Evolutionary conservation across 345 rosid species (phyloP).

Genomic region (Trapa incisa): DNA sequence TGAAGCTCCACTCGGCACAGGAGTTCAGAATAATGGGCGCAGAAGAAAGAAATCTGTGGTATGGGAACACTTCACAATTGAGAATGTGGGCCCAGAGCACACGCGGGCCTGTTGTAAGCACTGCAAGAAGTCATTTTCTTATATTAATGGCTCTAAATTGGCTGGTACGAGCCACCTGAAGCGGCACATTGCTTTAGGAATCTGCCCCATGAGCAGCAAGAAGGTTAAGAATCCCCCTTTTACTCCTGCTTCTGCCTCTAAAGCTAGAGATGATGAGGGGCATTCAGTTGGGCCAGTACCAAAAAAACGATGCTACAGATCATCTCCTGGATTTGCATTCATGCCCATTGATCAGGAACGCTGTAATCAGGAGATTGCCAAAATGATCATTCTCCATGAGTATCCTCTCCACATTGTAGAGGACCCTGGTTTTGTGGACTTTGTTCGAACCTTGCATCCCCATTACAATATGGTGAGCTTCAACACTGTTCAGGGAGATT

Average conservation of each 20-base stretch:
- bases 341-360: conserved; percentile 52
- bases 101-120: conserved; percentile 76
- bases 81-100: conserved; percentile 58
- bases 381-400: conserved; percentile 80
- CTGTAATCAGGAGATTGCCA: conserved; percentile 63
- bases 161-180: conserved; percentile 98
- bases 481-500: conserved; percentile 73
- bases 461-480: conserved; percentile 63
- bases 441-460: conserved; percentile 61
- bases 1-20: conserved; percentile 24
- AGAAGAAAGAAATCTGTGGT: conserved; percentile 89
- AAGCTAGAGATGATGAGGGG: conserved; percentile 15
- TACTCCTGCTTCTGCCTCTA: conserved; percentile 17
- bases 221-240: conserved; percentile 16
- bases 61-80: conserved; percentile 90
- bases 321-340: conserved; percentile 15
- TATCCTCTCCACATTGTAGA: conserved; percentile 80
- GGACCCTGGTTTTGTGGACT: conserved; percentile 59
- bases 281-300: conserved; percentile 34
- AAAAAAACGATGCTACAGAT: conserved; percentile 12
- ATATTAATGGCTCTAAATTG: conserved; percentile 70
- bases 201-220: conserved; percentile 64
- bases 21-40: conserved; percentile 40
- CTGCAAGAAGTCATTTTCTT: conserved; percentile 81
- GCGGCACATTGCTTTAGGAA: conserved; percentile 83